These are phyloP conservation scores for Quercus cerris DNA, from an alignment of 306 rosid species.

Conservation along the genomic window DNA sequence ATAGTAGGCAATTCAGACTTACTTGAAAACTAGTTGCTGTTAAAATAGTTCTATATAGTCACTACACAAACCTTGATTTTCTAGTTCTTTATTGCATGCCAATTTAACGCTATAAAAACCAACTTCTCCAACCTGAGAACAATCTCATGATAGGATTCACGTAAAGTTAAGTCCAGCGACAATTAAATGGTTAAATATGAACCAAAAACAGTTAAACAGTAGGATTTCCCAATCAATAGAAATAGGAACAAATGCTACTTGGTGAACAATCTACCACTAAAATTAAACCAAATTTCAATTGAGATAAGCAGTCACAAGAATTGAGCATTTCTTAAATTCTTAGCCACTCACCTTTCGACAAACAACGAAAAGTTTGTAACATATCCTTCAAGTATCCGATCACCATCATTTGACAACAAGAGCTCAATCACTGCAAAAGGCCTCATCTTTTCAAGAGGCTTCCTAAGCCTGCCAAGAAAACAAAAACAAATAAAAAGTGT, in stretches of 20 bases:
- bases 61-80: background rate
- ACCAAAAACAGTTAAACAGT: background rate
- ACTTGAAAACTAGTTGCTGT: background rate
- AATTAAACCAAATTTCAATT: background rate
- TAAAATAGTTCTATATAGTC: background rate
- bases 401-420: conserved; percentile 75
- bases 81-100: background rate
- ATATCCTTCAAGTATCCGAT: conserved; percentile 81
- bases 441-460: conserved; percentile 71
- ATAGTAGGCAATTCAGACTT: background rate
- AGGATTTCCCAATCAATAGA: too few species aligned
- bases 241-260: background rate
- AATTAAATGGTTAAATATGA: background rate
- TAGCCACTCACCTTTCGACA: conserved; percentile 56
- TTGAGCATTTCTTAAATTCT: background rate
- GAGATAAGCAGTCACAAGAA: background rate
- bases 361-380: conserved; percentile 75
- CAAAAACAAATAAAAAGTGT: conserved; percentile 7
- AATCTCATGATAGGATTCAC: background rate
- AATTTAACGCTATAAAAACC: background rate
- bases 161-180: background rate
- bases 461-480: conserved; percentile 58
- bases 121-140: background rate
- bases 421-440: conserved; percentile 81
- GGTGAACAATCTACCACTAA: background rate